phyloP scores from a whole-genome alignment of 495 filamentous ascomycete genomes.

The Emericellopsis terricola region DNA sequence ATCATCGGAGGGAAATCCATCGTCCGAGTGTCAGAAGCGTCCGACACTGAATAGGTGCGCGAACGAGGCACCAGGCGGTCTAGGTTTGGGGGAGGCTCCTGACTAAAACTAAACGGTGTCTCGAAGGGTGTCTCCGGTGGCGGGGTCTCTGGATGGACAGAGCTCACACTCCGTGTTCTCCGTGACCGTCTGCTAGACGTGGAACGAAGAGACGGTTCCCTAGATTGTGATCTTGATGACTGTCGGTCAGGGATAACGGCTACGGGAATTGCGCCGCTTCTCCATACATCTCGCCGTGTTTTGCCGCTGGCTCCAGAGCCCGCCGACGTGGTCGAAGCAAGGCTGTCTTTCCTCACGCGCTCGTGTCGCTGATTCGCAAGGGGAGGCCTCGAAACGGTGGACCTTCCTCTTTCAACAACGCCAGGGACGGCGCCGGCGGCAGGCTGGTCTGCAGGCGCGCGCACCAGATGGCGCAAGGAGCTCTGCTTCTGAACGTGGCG shows the following conservation, averaged over 20 bases:
- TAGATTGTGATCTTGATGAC: conserved; percentile 40
- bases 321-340: conserved; percentile 37
- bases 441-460: conserved; percentile 15
- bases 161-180: conserved; percentile 24
- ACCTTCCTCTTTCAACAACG: neutral
- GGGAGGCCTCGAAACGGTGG: conserved; percentile 8
- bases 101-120: too few relatives aligned
- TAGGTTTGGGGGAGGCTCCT: conserved; percentile 13
- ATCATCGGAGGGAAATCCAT: conserved; percentile 43
- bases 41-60: conserved; percentile 28
- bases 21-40: conserved; percentile 29
- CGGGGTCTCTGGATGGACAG: conserved; percentile 16
- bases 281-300: conserved; percentile 35
- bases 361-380: conserved; percentile 6
- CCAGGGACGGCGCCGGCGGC: conserved; percentile 10
- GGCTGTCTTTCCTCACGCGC: conserved; percentile 33
- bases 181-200: conserved; percentile 31
- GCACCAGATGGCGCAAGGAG: conserved; percentile 28
- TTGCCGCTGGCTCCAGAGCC: conserved; percentile 35
- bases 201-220: conserved; percentile 31
- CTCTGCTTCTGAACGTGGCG: conserved; percentile 50
- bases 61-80: conserved; percentile 17
- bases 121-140: too few relatives aligned
- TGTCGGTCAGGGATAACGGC: conserved; percentile 52
- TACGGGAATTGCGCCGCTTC: conserved; percentile 42